Evolutionary conservation across 2,329 filamentous ascomycete species (phyloP).

Genomic region (Phaeosphaeria sp.): DNA sequence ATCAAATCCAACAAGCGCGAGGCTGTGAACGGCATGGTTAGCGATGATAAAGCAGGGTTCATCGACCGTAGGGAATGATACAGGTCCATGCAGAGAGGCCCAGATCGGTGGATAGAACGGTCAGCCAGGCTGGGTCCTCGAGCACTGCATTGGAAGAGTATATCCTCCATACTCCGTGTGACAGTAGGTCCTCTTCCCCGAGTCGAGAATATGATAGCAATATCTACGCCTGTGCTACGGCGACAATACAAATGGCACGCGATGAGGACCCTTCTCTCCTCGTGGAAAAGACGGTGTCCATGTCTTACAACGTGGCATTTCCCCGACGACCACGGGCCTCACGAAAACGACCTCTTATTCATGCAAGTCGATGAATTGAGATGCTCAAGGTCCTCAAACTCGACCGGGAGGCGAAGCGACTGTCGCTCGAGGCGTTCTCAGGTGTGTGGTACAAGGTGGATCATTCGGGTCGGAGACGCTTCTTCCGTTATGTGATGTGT

Average conservation of each 20-base stretch:
- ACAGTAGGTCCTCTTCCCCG: not conserved
- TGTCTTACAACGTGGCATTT: constrained; percentile 27
- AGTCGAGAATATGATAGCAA: not conserved
- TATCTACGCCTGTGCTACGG: not conserved
- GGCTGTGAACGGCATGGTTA: not conserved
- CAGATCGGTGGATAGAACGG: not conserved
- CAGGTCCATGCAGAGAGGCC: not conserved
- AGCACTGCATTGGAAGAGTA: not conserved
- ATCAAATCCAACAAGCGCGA: not conserved
- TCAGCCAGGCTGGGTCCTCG: not conserved
- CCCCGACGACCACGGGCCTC: not conserved
- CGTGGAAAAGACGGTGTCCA: constrained; percentile 4
- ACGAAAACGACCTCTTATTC: not conserved
- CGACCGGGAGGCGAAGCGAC: not conserved
- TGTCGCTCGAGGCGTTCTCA: not conserved
- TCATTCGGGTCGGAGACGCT: constrained; percentile 1
- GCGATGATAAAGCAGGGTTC: not conserved
- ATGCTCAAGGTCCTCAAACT: not conserved
- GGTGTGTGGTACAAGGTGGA: constrained; percentile 6
- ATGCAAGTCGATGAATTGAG: not conserved
- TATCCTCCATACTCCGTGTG: not conserved
- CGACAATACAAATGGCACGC: not conserved
- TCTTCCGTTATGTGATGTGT: not conserved
- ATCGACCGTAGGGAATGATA: not conserved
- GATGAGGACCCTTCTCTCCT: not conserved